A percentile compares a stretch with the other conserved stretches of the same genome.
phyloP scores from a whole-genome alignment of 768 basidiomycete species.

The Imleria badia region DNA sequence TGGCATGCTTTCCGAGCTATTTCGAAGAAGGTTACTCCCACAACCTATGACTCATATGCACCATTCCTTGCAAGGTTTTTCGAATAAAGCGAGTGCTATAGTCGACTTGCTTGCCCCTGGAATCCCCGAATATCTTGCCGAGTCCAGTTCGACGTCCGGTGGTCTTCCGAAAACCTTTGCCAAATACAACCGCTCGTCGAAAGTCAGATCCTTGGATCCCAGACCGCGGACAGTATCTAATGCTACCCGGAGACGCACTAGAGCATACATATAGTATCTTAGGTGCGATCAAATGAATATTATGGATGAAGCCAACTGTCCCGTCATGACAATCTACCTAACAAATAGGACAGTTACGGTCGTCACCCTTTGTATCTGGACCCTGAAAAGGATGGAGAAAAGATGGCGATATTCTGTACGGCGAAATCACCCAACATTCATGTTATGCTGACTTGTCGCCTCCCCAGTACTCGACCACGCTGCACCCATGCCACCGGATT shows the following conservation, averaged over 20 bases:
- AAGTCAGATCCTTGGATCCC: not conserved
- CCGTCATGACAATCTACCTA: not conserved
- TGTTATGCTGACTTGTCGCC: not conserved
- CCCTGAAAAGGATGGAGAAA: slow-evolving; percentile 1
- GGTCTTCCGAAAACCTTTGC: slow-evolving; percentile 9
- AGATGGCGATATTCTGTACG: slow-evolving; percentile 4
- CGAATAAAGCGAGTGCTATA: not conserved
- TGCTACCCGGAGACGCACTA: not conserved
- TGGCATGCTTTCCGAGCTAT: slow-evolving; percentile 1
- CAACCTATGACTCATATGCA: slow-evolving; percentile 13
- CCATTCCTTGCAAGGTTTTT: slow-evolving; percentile 9
- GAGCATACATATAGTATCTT: not conserved
- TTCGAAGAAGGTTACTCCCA: slow-evolving; percentile 8
- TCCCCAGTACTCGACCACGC: not conserved
- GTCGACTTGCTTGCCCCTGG: slow-evolving; percentile 14
- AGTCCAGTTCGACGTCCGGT: slow-evolving; percentile 18
- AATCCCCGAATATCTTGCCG: slow-evolving; percentile 15
- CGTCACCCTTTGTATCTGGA: not conserved
- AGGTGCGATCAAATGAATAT: not conserved
- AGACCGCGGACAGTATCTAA: not conserved
- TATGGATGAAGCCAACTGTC: not conserved
- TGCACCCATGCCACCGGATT: slow-evolving; percentile 1
- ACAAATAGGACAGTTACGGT: not conserved
- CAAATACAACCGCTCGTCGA: slow-evolving; percentile 3
- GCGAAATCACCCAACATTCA: not conserved